These are phyloP conservation scores for Casaregolazyma lundiana DNA, from an alignment of 1,139 yeast species.

Conservation along the genomic window DNA sequence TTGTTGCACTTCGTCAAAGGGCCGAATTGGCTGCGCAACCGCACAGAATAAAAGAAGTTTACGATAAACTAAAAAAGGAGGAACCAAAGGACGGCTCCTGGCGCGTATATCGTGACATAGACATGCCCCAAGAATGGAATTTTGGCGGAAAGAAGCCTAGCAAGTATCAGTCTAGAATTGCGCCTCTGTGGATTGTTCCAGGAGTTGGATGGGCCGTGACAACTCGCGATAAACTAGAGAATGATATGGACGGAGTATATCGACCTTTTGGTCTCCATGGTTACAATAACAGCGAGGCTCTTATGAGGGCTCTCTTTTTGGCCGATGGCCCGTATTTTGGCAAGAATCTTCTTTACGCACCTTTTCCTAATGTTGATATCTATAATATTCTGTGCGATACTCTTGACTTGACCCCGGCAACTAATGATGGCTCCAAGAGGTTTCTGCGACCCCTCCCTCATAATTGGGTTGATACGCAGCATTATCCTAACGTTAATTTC, in stretches of 20 bases:
- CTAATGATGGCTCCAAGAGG: conserved; percentile 53
- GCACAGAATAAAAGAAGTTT: conserved; percentile 37
- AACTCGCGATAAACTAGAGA: conserved; percentile 53
- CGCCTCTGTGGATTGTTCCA: conserved; percentile 84
- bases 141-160: conserved; percentile 53
- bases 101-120: conserved; percentile 50
- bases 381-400: conserved; percentile 73
- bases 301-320: conserved; percentile 79
- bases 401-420: conserved; percentile 50
- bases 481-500: conserved; percentile 58
- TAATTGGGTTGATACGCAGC: conserved; percentile 51
- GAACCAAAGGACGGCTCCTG: conserved; percentile 38
- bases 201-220: conserved; percentile 76
- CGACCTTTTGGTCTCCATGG: conserved; percentile 80
- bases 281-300: conserved; percentile 65
- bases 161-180: conserved; percentile 55
- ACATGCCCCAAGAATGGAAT: conserved; percentile 59
- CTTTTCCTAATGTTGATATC: conserved; percentile 69
- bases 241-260: conserved; percentile 41
- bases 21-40: conserved; percentile 20
- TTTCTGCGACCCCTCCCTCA: conserved; percentile 35
- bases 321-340: conserved; percentile 79
- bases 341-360: conserved; percentile 40
- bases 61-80: conserved; percentile 30
- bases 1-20: conserved; percentile 67